phyloP scores from a whole-genome alignment of 106 monocot genomes.

The Platanthera zijinensis region DNA sequence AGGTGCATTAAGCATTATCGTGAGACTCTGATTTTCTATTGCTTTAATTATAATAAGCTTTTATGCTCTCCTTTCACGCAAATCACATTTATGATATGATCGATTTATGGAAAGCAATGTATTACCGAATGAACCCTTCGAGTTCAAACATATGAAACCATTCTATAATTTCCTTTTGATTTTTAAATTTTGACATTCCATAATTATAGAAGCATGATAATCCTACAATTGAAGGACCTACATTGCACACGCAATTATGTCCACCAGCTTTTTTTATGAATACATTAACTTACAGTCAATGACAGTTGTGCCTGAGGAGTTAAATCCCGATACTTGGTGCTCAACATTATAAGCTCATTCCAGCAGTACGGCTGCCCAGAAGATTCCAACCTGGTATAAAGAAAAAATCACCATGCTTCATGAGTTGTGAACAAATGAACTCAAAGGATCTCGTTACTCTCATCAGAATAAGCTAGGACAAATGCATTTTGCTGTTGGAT shows the following conservation, averaged over 20 bases:
- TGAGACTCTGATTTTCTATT: no score
- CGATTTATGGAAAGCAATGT: not conserved
- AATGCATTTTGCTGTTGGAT: not conserved
- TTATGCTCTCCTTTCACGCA: no score
- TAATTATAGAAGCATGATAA: not conserved
- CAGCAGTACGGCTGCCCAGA: conserved; percentile 71
- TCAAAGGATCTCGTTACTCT: not conserved
- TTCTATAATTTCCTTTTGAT: not conserved
- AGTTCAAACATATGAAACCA: not conserved
- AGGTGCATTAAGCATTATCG: no score
- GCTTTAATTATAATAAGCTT: no score
- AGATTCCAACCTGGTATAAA: conserved; percentile 63
- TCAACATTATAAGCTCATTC: conserved; percentile 82
- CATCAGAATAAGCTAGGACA: not conserved
- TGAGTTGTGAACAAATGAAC: not conserved
- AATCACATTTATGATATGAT: not conserved
- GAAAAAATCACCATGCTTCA: not conserved
- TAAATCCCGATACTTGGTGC: conserved; percentile 88
- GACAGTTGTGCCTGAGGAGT: conserved; percentile 80
- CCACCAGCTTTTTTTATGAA: not conserved
- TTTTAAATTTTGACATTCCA: not conserved
- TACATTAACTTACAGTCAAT: conserved; percentile 55
- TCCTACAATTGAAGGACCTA: not conserved
- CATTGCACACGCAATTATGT: not conserved
- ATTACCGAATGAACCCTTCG: not conserved